These are phyloP conservation scores for Pseudopediastrum boryanum DNA, from an alignment of 139 green algal genomes.

Conservation along the genomic window DNA sequence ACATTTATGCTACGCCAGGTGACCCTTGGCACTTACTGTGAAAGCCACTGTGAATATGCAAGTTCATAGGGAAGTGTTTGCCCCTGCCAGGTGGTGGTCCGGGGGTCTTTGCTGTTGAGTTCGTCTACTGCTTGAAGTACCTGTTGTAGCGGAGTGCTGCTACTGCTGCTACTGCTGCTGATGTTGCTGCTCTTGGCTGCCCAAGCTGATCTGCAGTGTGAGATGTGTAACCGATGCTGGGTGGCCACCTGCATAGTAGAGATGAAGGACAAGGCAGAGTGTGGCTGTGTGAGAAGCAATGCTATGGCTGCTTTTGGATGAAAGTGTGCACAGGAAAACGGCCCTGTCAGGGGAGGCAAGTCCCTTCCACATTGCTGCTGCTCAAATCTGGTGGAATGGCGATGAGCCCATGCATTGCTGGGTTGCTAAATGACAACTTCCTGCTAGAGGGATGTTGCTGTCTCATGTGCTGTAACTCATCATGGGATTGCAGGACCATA, in stretches of 20 bases:
- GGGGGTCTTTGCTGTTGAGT: conserved; percentile 43
- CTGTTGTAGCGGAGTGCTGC: conserved; percentile 5
- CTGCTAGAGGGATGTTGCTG: not conserved
- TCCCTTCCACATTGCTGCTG: not conserved
- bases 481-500: not conserved
- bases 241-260: not conserved
- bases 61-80: conserved; percentile 51
- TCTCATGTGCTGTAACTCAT: not conserved
- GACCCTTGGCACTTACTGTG: too few relatives aligned
- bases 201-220: not conserved
- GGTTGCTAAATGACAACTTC: not conserved
- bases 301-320: too few relatives aligned
- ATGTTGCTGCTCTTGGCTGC: not conserved
- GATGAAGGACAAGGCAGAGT: too few relatives aligned
- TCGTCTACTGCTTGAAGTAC: conserved; percentile 40
- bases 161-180: not conserved
- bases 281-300: not conserved
- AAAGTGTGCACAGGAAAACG: too few relatives aligned
- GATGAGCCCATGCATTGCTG: not conserved
- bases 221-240: not conserved
- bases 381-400: too few relatives aligned
- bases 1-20: too few relatives aligned
- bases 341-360: not conserved
- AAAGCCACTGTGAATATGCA: conserved; percentile 35
- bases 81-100: conserved; percentile 20